Conservation (phyloP, 129 eudicot genomes). For the Arctium lappa region DNA sequence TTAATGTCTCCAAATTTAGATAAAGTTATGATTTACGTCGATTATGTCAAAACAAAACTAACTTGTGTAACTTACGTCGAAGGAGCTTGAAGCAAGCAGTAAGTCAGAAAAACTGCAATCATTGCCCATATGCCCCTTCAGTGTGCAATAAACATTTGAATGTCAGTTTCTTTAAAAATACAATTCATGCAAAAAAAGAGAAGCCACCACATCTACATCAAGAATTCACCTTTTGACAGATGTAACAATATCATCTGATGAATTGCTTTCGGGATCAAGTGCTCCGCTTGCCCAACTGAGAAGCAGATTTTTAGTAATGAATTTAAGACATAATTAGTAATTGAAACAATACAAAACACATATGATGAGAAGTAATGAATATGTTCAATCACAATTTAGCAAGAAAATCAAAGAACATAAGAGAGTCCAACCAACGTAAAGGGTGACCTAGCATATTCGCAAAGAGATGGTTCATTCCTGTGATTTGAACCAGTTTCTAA, state of each 20-base stretch:
- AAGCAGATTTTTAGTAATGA: conserved; percentile 20
- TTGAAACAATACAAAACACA: neutral
- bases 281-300: conserved; percentile 98
- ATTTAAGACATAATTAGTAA: neutral
- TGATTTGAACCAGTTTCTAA: too few species aligned
- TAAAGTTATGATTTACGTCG: neutral
- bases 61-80: conserved; percentile 67
- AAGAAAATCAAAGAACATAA: neutral
- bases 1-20: neutral
- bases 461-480: too few species aligned
- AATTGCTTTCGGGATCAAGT: conserved; percentile 68
- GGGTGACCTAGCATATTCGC: neutral
- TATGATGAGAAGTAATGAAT: neutral
- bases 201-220: neutral
- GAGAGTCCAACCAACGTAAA: neutral
- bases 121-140: conserved; percentile 97
- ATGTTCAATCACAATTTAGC: neutral
- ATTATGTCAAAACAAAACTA: neutral
- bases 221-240: conserved; percentile 72
- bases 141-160: conserved; percentile 13
- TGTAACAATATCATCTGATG: conserved; percentile 55
- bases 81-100: conserved; percentile 97
- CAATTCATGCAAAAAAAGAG: conserved; percentile 4
- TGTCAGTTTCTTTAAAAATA: neutral
- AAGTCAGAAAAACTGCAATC: conserved; percentile 88